Conservation (phyloP, 306 rosid species). For the Vigna mungo region DNA sequence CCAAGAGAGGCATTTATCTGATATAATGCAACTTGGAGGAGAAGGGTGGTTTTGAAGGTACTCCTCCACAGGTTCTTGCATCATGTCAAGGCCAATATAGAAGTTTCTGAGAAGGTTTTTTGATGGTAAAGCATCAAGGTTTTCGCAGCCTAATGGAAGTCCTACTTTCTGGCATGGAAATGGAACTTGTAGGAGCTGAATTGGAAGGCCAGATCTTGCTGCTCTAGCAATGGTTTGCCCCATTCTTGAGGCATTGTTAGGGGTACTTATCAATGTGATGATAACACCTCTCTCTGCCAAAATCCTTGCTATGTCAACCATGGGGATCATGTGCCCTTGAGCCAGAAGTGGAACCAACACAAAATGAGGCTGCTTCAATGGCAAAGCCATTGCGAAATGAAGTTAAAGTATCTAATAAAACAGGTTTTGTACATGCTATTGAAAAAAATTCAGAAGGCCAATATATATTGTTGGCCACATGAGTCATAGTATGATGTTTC, state of each 20-base stretch:
- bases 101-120: constrained; percentile 32
- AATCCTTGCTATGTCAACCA: constrained; percentile 21
- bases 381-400: background rate
- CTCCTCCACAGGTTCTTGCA: constrained; percentile 9
- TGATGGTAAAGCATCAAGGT: constrained; percentile 22
- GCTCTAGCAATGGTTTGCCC: background rate
- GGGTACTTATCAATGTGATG: constrained; percentile 17
- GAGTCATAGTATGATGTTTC: background rate
- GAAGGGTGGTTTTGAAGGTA: background rate
- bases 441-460: background rate
- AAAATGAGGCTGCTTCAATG: constrained; percentile 13
- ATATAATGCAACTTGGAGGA: constrained; percentile 28
- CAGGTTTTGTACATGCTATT: background rate
- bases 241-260: constrained; percentile 12
- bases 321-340: constrained; percentile 23
- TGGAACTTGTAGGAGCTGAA: constrained; percentile 53
- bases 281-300: constrained; percentile 23
- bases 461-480: background rate
- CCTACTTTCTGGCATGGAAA: constrained; percentile 59
- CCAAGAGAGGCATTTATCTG: constrained; percentile 39
- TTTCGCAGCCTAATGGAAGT: constrained; percentile 23
- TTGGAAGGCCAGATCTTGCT: constrained; percentile 28
- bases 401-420: background rate
- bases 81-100: constrained; percentile 15
- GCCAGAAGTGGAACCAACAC: constrained; percentile 11